Conservation (phyloP, 2,329 filamentous ascomycete genomes). For the Colletotrichum sp. region DNA sequence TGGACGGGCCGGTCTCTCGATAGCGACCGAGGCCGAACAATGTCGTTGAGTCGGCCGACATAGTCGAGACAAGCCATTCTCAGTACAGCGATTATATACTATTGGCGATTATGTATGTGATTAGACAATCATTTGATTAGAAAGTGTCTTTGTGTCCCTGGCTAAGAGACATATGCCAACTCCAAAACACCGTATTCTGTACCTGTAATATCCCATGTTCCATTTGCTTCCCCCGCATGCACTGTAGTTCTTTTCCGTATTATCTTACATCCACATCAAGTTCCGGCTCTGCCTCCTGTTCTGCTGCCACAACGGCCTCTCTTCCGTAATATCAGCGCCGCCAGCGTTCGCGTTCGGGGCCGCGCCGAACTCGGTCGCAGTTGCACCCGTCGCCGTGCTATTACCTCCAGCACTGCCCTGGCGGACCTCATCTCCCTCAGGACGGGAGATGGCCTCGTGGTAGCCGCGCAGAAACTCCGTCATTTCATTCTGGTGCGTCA, state of each 20-base stretch:
- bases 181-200: background rate
- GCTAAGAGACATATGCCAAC: background rate
- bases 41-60: too few relatives aligned
- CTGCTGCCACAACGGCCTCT: slow-evolving; percentile 59
- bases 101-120: background rate
- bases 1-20: background rate
- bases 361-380: background rate
- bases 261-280: slow-evolving; percentile 49
- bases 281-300: slow-evolving; percentile 54
- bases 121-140: background rate
- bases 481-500: slow-evolving; percentile 41
- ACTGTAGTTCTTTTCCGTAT: background rate
- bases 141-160: background rate
- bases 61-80: too few relatives aligned
- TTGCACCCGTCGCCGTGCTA: slow-evolving; percentile 14
- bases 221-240: background rate
- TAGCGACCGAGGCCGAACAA: background rate
- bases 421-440: slow-evolving; percentile 41
- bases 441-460: slow-evolving; percentile 42
- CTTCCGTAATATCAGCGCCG: slow-evolving; percentile 24
- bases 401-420: slow-evolving; percentile 33
- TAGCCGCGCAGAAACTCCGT: slow-evolving; percentile 52
- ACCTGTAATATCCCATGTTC: background rate
- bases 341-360: background rate
- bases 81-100: background rate